A percentile compares a stretch with the other conserved stretches of the same genome.
Evolutionary conservation across 2,329 filamentous ascomycete genomes (phyloP).

Genomic region (Fusarium verrucosum): DNA sequence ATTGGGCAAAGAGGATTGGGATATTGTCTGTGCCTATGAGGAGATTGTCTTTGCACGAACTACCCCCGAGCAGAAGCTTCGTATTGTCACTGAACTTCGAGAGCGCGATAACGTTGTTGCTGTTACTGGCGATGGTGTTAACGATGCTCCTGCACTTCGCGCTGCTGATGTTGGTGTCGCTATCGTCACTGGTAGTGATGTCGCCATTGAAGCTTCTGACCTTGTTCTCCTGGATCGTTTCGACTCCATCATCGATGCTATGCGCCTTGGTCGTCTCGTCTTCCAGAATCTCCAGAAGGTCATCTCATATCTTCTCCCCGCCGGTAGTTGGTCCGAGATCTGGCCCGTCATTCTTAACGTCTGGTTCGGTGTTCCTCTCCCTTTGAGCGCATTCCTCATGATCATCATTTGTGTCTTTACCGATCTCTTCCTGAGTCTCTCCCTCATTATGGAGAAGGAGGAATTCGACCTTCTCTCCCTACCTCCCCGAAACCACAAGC

Average conservation of each 20-base stretch:
- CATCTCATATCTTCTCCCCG: constrained; percentile 58
- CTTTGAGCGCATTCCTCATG: constrained; percentile 64
- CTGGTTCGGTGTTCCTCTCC: constrained; percentile 63
- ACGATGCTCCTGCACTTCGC: constrained; percentile 72
- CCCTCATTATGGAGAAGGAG: constrained; percentile 64
- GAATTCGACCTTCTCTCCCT: constrained; percentile 63
- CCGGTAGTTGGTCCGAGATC: constrained; percentile 65
- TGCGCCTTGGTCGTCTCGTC: constrained; percentile 56
- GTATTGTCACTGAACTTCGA: constrained; percentile 76
- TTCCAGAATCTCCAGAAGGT: constrained; percentile 56
- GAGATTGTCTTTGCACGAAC: constrained; percentile 75
- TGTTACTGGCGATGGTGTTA: constrained; percentile 79
- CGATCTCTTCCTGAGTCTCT: constrained; percentile 61
- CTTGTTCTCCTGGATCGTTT: constrained; percentile 77
- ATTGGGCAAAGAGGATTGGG: constrained; percentile 60
- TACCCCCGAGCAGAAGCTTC: constrained; percentile 74
- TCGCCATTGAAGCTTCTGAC: constrained; percentile 71
- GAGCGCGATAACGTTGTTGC: constrained; percentile 67
- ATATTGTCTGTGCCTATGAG: constrained; percentile 58
- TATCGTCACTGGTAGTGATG: constrained; percentile 70
- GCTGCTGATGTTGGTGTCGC: constrained; percentile 76
- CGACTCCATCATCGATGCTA: constrained; percentile 74
- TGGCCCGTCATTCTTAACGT: constrained; percentile 66
- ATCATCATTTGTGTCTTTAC: constrained; percentile 67
- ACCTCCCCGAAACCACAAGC: constrained; percentile 60